Evolutionary conservation across 2,329 filamentous ascomycete species (phyloP).

Genomic region (Lachnellula suecica): DNA sequence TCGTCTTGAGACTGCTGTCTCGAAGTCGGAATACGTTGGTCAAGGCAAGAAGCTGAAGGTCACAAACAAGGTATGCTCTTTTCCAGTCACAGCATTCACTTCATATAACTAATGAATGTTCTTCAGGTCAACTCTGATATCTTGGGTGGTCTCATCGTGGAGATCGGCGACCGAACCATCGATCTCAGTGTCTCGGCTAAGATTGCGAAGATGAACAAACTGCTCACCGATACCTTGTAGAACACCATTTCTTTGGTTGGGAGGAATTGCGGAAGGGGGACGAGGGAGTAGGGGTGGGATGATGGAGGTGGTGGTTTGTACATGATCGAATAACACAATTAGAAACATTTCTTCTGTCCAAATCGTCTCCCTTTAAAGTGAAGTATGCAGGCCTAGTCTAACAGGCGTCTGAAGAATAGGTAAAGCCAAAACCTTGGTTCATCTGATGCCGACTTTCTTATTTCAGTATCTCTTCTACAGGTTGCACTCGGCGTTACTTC

Average conservation of each 20-base stretch:
- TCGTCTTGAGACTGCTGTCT: conserved; percentile 82
- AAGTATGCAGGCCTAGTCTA: neutral
- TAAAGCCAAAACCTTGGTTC: too few species aligned
- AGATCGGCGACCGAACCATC: conserved; percentile 96
- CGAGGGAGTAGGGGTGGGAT: neutral
- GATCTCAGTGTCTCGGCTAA: conserved; percentile 94
- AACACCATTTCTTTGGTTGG: conserved; percentile 39
- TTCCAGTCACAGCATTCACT: neutral
- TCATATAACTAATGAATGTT: conserved; percentile 1
- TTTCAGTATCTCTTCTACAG: too few species aligned
- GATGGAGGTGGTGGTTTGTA: conserved; percentile 6
- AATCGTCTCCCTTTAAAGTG: too few species aligned
- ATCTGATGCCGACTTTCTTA: too few species aligned
- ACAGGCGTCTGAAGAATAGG: too few species aligned
- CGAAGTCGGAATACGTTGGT: conserved; percentile 86
- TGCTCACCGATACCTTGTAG: conserved; percentile 95
- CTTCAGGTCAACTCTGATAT: conserved; percentile 88
- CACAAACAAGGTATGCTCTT: conserved; percentile 69
- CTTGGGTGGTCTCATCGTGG: conserved; percentile 88
- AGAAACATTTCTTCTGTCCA: neutral
- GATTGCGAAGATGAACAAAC: conserved; percentile 99
- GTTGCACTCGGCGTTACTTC: too few species aligned
- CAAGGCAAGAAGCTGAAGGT: conserved; percentile 98
- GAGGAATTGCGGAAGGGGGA: conserved; percentile 21
- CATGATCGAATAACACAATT: conserved; percentile 7